A percentile compares a stretch with the other conserved stretches of the same genome.
Evolutionary conservation across 495 filamentous ascomycete genomes (phyloP).

Genomic region (Podospora australis): DNA sequence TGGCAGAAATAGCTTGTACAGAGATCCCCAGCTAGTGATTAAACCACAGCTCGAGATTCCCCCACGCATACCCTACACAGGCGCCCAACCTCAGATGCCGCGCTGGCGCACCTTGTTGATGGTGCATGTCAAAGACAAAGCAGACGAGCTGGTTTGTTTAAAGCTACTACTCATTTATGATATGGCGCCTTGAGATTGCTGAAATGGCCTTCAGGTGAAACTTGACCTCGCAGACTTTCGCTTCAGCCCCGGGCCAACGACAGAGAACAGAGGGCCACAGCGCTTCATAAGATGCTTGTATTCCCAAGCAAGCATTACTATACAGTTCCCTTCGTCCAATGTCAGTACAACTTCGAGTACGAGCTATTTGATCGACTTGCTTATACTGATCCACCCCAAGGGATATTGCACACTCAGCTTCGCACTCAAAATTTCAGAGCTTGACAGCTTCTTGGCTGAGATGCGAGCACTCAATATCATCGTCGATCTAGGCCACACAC

Average conservation of each 20-base stretch:
- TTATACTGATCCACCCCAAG: constrained; percentile 1
- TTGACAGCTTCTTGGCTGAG: no score
- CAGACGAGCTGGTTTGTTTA: constrained; percentile 27
- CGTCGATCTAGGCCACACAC: no score
- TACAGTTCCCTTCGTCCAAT: no score
- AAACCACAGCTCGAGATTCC: constrained; percentile 17
- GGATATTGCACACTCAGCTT: constrained; percentile 6
- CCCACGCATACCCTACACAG: constrained; percentile 15
- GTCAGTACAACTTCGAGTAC: no score
- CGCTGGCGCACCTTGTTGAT: constrained; percentile 19
- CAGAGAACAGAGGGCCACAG: background rate
- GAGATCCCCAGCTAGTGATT: constrained; percentile 25
- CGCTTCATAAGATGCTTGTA: background rate
- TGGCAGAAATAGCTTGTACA: constrained; percentile 17
- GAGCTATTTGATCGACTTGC: no score
- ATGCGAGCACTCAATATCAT: no score
- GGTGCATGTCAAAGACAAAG: constrained; percentile 31
- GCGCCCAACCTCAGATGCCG: constrained; percentile 8
- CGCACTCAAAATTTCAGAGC: constrained; percentile 14
- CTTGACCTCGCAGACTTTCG: constrained; percentile 10
- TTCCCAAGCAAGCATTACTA: no score
- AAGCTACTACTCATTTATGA: background rate
- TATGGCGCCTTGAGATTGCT: no score
- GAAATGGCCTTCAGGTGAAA: constrained; percentile 8
- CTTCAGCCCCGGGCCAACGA: background rate